Conservation (phyloP, 306 rosid species). For the Alnus rubra region DNA sequence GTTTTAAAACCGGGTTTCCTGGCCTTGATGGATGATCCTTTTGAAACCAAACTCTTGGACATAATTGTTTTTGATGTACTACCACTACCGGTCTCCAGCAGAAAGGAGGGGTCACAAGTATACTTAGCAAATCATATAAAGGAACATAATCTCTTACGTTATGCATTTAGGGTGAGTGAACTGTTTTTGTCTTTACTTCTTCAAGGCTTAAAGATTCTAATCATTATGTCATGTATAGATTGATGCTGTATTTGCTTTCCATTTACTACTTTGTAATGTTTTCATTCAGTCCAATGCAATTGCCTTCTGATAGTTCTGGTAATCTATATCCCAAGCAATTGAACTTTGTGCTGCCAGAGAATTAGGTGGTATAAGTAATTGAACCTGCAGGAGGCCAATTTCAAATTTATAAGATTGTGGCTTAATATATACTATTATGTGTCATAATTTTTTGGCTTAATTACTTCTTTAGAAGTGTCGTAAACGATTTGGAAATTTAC, state of each 20-base stretch:
- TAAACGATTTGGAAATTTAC: not conserved
- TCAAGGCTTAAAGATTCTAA: constrained; percentile 15
- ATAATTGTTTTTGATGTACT: constrained; percentile 88
- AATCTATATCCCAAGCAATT: not conserved
- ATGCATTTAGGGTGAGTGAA: constrained; percentile 73
- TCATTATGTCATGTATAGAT: not conserved
- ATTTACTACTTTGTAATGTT: not conserved
- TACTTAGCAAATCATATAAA: constrained; percentile 73
- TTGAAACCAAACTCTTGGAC: constrained; percentile 79
- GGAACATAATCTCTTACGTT: constrained; percentile 83
- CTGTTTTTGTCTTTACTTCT: constrained; percentile 27
- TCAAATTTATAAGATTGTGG: not conserved
- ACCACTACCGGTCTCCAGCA: constrained; percentile 70
- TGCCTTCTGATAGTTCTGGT: not conserved
- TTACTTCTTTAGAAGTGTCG: not conserved
- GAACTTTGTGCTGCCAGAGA: not conserved
- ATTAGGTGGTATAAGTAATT: not conserved
- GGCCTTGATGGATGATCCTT: constrained; percentile 90
- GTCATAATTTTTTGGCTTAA: not conserved
- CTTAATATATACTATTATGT: not conserved
- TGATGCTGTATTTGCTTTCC: not conserved
- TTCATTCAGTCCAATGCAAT: not conserved
- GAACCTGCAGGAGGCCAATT: not conserved
- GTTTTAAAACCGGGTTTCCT: constrained; percentile 93
- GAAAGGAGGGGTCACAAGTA: constrained; percentile 71